These are phyloP conservation scores for Collybiopsis luxurians DNA, from an alignment of 768 basidiomycete species.

Conservation along the genomic window DNA sequence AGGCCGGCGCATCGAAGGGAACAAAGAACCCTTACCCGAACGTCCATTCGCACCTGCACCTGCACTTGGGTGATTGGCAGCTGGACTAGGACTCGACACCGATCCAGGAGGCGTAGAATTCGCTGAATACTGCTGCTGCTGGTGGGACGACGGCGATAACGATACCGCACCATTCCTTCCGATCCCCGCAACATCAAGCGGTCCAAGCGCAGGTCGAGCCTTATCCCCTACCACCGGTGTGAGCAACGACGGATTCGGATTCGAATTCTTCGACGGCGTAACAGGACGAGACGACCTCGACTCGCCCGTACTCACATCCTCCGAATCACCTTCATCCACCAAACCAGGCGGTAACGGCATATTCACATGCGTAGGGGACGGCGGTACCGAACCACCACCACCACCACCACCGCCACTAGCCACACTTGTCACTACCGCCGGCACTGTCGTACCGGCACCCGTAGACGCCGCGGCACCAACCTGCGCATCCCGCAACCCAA, in stretches of 20 bases:
- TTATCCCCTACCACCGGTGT: conserved; percentile 12
- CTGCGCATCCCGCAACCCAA: conserved; percentile 56
- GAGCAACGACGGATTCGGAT: conserved; percentile 12
- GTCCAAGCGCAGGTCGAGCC: conserved; percentile 6
- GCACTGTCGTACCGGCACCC: neutral
- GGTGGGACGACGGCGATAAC: too few relatives aligned
- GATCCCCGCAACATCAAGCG: neutral
- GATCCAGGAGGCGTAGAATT: neutral
- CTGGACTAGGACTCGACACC: neutral
- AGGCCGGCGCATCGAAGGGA: neutral
- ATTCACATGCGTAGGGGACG: conserved; percentile 4
- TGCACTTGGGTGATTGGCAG: too few relatives aligned
- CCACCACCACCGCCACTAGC: conserved; percentile 3
- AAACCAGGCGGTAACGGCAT: conserved; percentile 17
- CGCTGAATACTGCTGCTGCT: too few relatives aligned
- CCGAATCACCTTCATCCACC: conserved; percentile 16
- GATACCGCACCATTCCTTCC: too few relatives aligned
- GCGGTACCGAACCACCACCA: conserved; percentile 4
- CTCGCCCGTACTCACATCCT: conserved; percentile 17
- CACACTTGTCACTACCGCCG: neutral
- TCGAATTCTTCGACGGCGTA: conserved; percentile 14
- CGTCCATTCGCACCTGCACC: too few relatives aligned
- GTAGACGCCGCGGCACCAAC: conserved; percentile 15
- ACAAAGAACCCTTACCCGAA: conserved; percentile 4
- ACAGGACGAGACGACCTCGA: conserved; percentile 13